These are phyloP conservation scores for Suillus brevipes DNA, from an alignment of 768 basidiomycete species.

Conservation along the genomic window DNA sequence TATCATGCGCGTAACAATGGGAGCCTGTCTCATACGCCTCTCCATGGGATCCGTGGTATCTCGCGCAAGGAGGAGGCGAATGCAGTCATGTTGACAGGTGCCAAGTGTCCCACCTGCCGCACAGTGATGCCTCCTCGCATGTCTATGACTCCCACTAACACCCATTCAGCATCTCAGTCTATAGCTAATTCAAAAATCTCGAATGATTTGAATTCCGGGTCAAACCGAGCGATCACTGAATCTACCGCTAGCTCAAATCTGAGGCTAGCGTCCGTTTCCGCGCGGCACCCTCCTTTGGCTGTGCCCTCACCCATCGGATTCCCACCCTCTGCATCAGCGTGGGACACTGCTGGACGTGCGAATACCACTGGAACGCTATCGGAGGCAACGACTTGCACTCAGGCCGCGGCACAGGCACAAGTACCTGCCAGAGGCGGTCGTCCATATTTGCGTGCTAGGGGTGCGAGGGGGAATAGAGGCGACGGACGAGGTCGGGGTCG, in stretches of 20 bases:
- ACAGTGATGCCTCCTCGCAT: conserved; percentile 6
- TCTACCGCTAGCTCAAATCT: conserved; percentile 19
- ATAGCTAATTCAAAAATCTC: not conserved
- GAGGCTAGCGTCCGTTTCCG: conserved; percentile 4
- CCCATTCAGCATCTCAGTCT: not conserved
- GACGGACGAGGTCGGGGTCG: not conserved
- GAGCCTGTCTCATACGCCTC: conserved; percentile 6
- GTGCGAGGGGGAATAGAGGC: not conserved
- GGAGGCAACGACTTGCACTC: not conserved
- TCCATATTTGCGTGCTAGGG: not conserved
- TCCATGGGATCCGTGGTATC: conserved; percentile 4
- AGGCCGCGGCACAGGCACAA: not conserved
- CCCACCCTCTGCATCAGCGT: not conserved
- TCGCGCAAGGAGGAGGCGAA: not conserved
- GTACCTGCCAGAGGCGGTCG: not conserved
- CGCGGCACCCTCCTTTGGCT: not conserved
- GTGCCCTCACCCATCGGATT: not conserved
- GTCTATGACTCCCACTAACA: not conserved
- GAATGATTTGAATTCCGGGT: not conserved
- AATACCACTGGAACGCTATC: not conserved
- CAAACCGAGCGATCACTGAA: conserved; percentile 2
- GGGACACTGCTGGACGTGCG: not conserved
- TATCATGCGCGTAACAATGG: conserved; percentile 12
- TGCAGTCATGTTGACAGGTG: not conserved
- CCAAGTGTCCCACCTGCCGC: conserved; percentile 8